Evolutionary conservation across 2,329 filamentous ascomycete species (phyloP).

Genomic region (Bipolaris cookei): DNA sequence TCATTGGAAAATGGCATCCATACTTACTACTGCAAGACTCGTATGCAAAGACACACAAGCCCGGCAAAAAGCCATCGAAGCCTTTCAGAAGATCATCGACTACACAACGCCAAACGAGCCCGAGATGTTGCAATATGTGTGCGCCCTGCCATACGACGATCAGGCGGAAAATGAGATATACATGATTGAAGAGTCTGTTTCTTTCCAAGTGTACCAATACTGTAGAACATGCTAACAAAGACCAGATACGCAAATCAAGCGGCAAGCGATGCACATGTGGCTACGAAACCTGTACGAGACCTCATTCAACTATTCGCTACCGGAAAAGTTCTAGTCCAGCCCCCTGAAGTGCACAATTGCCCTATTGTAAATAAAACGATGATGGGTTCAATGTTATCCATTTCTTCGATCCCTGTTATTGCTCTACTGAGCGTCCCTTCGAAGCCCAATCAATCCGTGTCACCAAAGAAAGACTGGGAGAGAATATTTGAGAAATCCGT

Average conservation of each 20-base stretch:
- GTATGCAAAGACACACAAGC: slow-evolving; percentile 24
- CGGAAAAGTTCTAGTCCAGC: slow-evolving; percentile 25
- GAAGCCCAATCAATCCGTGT: slow-evolving; percentile 5
- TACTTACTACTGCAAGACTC: slow-evolving; percentile 31
- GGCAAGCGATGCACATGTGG: slow-evolving; percentile 30
- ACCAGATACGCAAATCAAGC: slow-evolving; percentile 27
- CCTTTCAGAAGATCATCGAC: slow-evolving; percentile 36
- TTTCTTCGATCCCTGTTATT: slow-evolving; percentile 22
- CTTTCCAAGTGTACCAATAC: too few species aligned
- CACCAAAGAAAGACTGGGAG: slow-evolving; percentile 15
- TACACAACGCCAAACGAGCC: slow-evolving; percentile 30
- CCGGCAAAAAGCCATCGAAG: slow-evolving; percentile 22
- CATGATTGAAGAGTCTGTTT: slow-evolving; percentile 33
- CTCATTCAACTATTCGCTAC: slow-evolving; percentile 31
- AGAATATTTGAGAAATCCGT: slow-evolving; percentile 9
- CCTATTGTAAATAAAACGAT: slow-evolving; percentile 13
- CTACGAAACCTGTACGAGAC: slow-evolving; percentile 29
- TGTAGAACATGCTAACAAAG: background rate
- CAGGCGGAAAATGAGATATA: slow-evolving; percentile 25
- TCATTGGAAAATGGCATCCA: slow-evolving; percentile 19
- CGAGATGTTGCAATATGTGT: slow-evolving; percentile 32
- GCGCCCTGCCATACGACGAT: slow-evolving; percentile 29
- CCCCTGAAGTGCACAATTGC: slow-evolving; percentile 30
- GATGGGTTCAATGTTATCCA: background rate
- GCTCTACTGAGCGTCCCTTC: slow-evolving; percentile 24